Conservation (phyloP, 139 green algal genomes). For the Chlamydomonas sphaeroides region DNA sequence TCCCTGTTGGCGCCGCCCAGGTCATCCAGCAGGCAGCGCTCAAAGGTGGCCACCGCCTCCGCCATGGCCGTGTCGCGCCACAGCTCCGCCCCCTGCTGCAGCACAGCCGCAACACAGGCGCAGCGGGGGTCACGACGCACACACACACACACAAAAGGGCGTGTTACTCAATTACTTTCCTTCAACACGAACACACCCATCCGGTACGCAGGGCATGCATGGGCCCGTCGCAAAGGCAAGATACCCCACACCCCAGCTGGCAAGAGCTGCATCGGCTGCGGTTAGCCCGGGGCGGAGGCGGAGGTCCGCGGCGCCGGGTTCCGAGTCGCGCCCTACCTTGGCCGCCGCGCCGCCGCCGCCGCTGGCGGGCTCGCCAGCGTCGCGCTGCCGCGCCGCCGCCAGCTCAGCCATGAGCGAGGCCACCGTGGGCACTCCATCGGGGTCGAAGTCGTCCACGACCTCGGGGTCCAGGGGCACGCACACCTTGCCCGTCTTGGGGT, state of each 20-base stretch:
- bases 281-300: no score
- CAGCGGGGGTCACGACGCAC: no score
- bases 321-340: neutral
- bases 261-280: no score
- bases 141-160: neutral
- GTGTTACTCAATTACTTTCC: no score
- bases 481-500: conserved; percentile 98
- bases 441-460: conserved; percentile 85
- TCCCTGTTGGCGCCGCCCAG: conserved; percentile 7
- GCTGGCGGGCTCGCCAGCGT: no score
- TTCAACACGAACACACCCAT: neutral
- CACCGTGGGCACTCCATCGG: conserved; percentile 85
- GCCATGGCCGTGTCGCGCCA: conserved; percentile 36
- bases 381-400: neutral
- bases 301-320: no score
- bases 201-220: no score
- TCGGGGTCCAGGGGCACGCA: conserved; percentile 95
- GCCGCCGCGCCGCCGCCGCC: neutral
- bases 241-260: no score
- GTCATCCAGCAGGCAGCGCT: conserved; percentile 19
- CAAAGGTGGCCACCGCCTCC: conserved; percentile 13
- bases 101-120: no score
- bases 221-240: no score
- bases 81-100: no score
- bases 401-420: conserved; percentile 45